Percentiles rank a stretch among this genome's conserved stretches.
These are phyloP conservation scores for Anastatica hierochuntica DNA, from an alignment of 345 rosid genomes.

Conservation along the genomic window DNA sequence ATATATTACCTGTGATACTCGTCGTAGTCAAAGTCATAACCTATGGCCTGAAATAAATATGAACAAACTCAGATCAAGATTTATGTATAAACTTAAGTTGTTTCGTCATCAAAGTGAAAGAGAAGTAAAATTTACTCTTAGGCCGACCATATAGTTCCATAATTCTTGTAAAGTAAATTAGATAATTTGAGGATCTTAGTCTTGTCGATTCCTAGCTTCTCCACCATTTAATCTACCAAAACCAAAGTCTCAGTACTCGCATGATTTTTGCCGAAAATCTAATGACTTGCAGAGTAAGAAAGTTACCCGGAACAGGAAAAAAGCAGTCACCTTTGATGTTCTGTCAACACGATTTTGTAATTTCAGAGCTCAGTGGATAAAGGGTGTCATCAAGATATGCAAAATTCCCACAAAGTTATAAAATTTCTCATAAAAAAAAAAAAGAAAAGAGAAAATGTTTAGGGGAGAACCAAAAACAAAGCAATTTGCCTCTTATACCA, in stretches of 20 bases:
- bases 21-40: slow-evolving; percentile 66
- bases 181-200: slow-evolving; percentile 40
- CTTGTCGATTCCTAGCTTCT: slow-evolving; percentile 51
- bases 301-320: neutral
- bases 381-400: slow-evolving; percentile 77
- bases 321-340: slow-evolving; percentile 43
- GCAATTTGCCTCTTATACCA: slow-evolving; percentile 32
- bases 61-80: neutral
- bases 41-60: slow-evolving; percentile 28
- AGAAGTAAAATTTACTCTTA: slow-evolving; percentile 38
- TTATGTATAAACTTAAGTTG: neutral
- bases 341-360: slow-evolving; percentile 31
- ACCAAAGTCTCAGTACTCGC: neutral
- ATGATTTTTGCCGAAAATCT: neutral
- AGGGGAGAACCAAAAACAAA: neutral
- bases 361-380: slow-evolving; percentile 50
- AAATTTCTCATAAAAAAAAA: neutral
- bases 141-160: slow-evolving; percentile 95
- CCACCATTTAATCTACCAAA: slow-evolving; percentile 58
- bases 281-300: slow-evolving; percentile 5
- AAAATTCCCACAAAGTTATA: neutral
- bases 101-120: neutral
- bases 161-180: slow-evolving; percentile 61
- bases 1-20: slow-evolving; percentile 56
- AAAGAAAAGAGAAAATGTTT: neutral